Evolutionary conservation across 176 grass and related monocot species (phyloP).

Genomic region (Phoenix roebelenii): DNA sequence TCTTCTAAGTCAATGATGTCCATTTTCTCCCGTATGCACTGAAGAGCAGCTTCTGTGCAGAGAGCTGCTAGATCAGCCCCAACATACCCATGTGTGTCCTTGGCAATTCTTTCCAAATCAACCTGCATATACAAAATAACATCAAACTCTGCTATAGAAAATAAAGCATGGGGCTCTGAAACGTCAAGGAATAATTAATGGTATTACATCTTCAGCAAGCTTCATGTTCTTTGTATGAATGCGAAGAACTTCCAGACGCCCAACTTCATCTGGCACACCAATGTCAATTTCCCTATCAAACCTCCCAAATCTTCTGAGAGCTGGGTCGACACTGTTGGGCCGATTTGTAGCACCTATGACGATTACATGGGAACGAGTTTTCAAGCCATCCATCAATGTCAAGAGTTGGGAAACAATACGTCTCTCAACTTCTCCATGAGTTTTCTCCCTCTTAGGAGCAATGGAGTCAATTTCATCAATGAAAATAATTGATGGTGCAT

Average conservation of each 20-base stretch:
- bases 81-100: slow-evolving; percentile 48
- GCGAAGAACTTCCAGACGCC: slow-evolving; percentile 39
- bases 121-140: slow-evolving; percentile 18
- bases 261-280: slow-evolving; percentile 51
- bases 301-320: slow-evolving; percentile 44
- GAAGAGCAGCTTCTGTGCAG: slow-evolving; percentile 51
- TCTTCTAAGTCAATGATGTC: slow-evolving; percentile 61
- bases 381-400: slow-evolving; percentile 49
- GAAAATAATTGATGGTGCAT: slow-evolving; percentile 50
- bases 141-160: not conserved
- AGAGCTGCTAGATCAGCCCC: slow-evolving; percentile 48
- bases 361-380: slow-evolving; percentile 45
- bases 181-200: too few relatives aligned
- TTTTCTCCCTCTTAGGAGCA: slow-evolving; percentile 47
- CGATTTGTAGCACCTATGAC: slow-evolving; percentile 56
- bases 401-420: slow-evolving; percentile 57
- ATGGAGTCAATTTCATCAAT: slow-evolving; percentile 59
- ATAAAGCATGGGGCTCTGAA: too few relatives aligned
- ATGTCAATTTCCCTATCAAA: slow-evolving; percentile 56
- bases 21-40: slow-evolving; percentile 71
- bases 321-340: slow-evolving; percentile 57
- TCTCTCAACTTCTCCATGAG: slow-evolving; percentile 41
- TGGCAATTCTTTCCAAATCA: slow-evolving; percentile 40
- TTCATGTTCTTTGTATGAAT: slow-evolving; percentile 57
- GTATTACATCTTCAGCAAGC: slow-evolving; percentile 19